phyloP scores from a whole-genome alignment of 352 stramenopile species.

The Pythium oligandrum region DNA sequence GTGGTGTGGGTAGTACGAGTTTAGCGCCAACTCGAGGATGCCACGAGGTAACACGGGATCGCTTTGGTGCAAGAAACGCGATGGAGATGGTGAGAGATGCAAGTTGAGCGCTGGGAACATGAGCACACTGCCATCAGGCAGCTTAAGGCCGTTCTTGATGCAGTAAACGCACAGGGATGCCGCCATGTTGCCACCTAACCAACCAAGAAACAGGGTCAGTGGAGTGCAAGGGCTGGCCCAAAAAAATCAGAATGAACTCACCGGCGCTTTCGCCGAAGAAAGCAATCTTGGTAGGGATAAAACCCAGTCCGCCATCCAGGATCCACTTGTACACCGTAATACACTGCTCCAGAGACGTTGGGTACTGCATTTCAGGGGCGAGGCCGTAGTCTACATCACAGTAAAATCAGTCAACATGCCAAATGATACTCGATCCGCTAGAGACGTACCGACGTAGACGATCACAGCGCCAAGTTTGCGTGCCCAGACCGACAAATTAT shows the following conservation, averaged over 20 bases:
- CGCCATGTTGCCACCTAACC: constrained; percentile 77
- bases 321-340: constrained; percentile 86
- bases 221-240: too few relatives aligned
- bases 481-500: constrained; percentile 73
- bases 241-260: constrained; percentile 14
- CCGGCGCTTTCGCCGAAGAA: constrained; percentile 84
- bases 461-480: constrained; percentile 69
- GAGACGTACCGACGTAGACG: constrained; percentile 74
- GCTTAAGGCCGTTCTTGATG: constrained; percentile 65
- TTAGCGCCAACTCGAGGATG: constrained; percentile 77
- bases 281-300: constrained; percentile 56
- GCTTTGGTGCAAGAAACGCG: constrained; percentile 84
- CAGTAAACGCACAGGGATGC: constrained; percentile 80
- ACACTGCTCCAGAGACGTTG: constrained; percentile 70
- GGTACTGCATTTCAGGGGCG: constrained; percentile 80
- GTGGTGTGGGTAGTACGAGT: constrained; percentile 82
- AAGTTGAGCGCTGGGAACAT: constrained; percentile 90
- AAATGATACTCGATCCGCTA: constrained; percentile 2
- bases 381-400: constrained; percentile 69
- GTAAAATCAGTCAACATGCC: constrained; percentile 7
- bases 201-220: background rate
- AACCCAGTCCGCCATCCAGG: constrained; percentile 63
- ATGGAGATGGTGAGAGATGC: constrained; percentile 82
- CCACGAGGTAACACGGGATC: constrained; percentile 79
- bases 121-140: constrained; percentile 80